phyloP scores from a whole-genome alignment of 257 asterid genomes.

The Nicotiana sylvestris region DNA sequence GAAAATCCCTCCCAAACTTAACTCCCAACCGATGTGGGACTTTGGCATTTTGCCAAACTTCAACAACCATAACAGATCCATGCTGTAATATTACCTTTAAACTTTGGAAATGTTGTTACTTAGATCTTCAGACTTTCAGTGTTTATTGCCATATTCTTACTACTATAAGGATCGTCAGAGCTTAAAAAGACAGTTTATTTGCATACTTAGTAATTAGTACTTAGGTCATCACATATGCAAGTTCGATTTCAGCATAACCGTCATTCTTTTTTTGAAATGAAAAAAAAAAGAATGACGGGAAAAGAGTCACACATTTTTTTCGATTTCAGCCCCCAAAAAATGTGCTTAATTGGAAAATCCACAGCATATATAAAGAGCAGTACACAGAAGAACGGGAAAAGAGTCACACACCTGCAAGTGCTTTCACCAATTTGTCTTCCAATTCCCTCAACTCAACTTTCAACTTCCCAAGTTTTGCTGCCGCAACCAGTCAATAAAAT shows the following conservation, averaged over 20 bases:
- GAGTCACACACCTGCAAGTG: slow-evolving; percentile 62
- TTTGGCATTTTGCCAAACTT: too few relatives aligned
- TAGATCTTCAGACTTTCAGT: neutral
- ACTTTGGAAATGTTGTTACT: neutral
- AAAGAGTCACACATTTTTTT: too few relatives aligned
- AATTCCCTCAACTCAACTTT: slow-evolving; percentile 60
- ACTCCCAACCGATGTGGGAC: too few relatives aligned
- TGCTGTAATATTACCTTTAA: neutral
- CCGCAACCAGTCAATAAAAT: slow-evolving; percentile 13
- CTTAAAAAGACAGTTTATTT: too few relatives aligned
- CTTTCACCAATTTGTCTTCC: slow-evolving; percentile 70
- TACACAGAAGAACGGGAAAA: neutral
- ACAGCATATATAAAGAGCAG: neutral
- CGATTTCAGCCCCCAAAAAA: neutral
- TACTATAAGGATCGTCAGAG: neutral
- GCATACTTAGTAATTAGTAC: neutral
- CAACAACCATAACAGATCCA: neutral
- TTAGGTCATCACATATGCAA: neutral
- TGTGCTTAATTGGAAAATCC: neutral
- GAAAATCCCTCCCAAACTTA: too few relatives aligned
- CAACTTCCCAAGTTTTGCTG: slow-evolving; percentile 60
- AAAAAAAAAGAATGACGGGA: too few relatives aligned
- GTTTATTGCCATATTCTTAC: neutral
- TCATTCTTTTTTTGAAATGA: neutral
- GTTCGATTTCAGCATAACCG: neutral